Evolutionary conservation across 805 yeast genomes (phyloP), one percentile per base, ranked within the genome.

Genomic region (Candida taoyuanica): DNA sequence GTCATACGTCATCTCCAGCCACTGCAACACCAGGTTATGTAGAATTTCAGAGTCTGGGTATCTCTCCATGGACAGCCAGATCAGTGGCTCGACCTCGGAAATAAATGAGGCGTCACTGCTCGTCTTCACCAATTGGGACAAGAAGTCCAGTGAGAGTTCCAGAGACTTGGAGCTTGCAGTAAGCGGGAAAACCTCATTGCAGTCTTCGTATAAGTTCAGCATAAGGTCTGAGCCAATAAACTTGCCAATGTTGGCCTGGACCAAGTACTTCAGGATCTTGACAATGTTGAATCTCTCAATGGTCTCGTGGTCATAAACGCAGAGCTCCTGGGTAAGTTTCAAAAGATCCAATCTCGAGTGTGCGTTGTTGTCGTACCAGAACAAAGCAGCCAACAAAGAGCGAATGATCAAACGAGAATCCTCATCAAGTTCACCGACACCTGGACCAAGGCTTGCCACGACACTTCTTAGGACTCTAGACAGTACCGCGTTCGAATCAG

Each of bases 1-100:
- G 21, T 63, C 67, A 5, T 56, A 62, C 3, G 73, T 69, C 17
- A 74, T 68, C 14, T 73, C 76, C 31, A 84, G 57, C 91, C 93
- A 85, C 14, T 74, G 70, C 13, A 52, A 56, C 11, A 85, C 65
- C 33, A 82, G 62, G 3, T 61, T 57, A 20, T 64, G 55, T 15
- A 82, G 54, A 7, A 67, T 68, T 1, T 46, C 47, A 30, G 77
- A 73, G 3, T 58, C 42, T 4, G 78, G 75, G 12, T 60, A 56
- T 11, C 54, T 62, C 61, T 69, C 78, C 45, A 64, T 70, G 25
- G 67, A 74, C 7, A 76, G 63, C 93, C 93, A 85, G 6, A 81
- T 60, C 19, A 74, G 63, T 30, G 64, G 69, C 29, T 77, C 78
- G 6, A 78, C 54, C 2, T 68, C 70, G 12, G 62, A 57, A 3